Evolutionary conservation across 768 basidiomycete genomes (phyloP), one percentile per base, ranked within the genome.

Genomic region (Crassisporium funariophilum): DNA sequence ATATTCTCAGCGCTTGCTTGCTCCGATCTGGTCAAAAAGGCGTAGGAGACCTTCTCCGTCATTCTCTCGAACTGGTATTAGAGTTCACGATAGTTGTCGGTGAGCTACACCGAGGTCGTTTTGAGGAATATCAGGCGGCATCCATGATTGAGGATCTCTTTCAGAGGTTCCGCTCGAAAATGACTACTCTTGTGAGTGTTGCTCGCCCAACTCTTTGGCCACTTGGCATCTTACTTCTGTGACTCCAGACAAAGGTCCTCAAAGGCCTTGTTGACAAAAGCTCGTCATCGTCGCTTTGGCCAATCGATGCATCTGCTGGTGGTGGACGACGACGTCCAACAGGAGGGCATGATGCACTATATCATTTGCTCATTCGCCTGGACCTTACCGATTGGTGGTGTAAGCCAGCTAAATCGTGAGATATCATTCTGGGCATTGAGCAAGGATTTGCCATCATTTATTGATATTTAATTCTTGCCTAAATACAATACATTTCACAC

Each of bases 1-100:
- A 86, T 47, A 82, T 93, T 10, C 76, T 93, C 34, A 83, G 76
- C 45, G 84, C 87, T 11, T 91, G 89, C 59, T 69, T 91, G 19
- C 63, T 92, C 37, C 72, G 86, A 33, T 83, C 86, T 1, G 74
- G 76, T 2, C 90, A 93, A 62, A 73, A 77, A 53, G 72, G 74
- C 5, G 81, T 79, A 1, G 81, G 84, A 1, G 87, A 88, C 53
- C 65, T 84, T 23, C 70, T 92, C 19, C 76, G 82, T 12, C 75
- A 77, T 19, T 73, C 77, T 22, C 66, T 91, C 50, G 84, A 87
- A 57, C 60, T 81, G 27, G 74, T 90, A 3, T 70, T 92, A 35
- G 82, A 87, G 43, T 78, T 88, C 51, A 78, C 82, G 19, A 70
- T 86, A 17, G 69, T 88, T 17, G 76, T 83, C 0, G 83, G 84